A percentile compares a stretch with the other conserved stretches of the same genome.
phyloP scores from a whole-genome alignment of 345 rosid genomes.

The Eucalyptus fibrosa region DNA sequence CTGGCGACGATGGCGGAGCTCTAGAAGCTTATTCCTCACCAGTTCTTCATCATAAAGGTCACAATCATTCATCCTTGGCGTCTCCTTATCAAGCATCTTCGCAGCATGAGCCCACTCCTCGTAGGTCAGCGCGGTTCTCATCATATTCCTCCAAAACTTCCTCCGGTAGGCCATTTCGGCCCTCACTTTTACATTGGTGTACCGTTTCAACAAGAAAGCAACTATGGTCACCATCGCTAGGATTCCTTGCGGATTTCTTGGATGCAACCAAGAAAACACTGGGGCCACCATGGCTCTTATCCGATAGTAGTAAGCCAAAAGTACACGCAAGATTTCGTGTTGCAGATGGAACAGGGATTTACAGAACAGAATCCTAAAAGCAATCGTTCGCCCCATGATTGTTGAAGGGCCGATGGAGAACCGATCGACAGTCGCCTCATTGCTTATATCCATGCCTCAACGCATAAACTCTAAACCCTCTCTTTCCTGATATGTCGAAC shows the following conservation, averaged over 20 bases:
- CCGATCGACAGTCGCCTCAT: slow-evolving; percentile 72
- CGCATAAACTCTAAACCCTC: not conserved
- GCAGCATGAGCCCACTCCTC: slow-evolving; percentile 99
- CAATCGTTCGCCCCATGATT: slow-evolving; percentile 73
- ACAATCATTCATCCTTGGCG: slow-evolving; percentile 63
- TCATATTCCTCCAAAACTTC: slow-evolving; percentile 99
- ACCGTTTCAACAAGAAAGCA: slow-evolving; percentile 77
- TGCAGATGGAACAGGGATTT: slow-evolving; percentile 59
- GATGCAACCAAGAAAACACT: slow-evolving; percentile 79
- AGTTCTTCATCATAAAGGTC: slow-evolving; percentile 81
- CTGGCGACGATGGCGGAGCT: slow-evolving; percentile 79
- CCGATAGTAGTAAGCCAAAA: slow-evolving; percentile 27
- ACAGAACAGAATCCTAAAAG: slow-evolving; percentile 74
- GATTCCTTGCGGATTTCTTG: slow-evolving; percentile 93
- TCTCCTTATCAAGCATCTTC: slow-evolving; percentile 89
- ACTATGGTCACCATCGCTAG: slow-evolving; percentile 76
- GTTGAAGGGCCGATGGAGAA: slow-evolving; percentile 89
- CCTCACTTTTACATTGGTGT: slow-evolving; percentile 66
- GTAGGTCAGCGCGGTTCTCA: slow-evolving; percentile 73
- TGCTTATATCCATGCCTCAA: slow-evolving; percentile 69
- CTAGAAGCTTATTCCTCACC: slow-evolving; percentile 77
- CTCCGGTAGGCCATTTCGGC: slow-evolving; percentile 95
- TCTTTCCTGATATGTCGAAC: not conserved
- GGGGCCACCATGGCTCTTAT: slow-evolving; percentile 26
- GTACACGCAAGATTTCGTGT: slow-evolving; percentile 26